Percentiles rank a stretch among this genome's conserved stretches.
phyloP scores from a whole-genome alignment of 495 filamentous ascomycete species.

The Amphirosellinia nigrospora region DNA sequence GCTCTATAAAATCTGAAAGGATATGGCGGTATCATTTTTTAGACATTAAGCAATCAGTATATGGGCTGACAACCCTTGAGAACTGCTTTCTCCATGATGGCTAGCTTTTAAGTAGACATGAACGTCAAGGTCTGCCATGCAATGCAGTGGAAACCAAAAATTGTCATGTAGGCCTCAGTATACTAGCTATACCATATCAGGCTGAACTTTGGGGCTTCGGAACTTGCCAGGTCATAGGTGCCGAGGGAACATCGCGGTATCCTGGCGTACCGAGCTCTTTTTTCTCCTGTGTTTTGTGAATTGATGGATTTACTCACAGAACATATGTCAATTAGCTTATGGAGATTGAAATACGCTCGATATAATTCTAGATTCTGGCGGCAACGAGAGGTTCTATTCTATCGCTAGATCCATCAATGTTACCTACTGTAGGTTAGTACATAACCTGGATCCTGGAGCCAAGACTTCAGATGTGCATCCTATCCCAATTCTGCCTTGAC shows the following conservation, averaged over 20 bases:
- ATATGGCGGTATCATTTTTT: conserved; percentile 7
- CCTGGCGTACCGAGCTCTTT: background rate
- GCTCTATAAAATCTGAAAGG: background rate
- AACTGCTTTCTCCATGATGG: background rate
- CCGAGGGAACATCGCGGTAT: background rate
- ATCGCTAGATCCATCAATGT: no score
- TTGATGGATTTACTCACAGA: background rate
- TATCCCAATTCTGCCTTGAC: background rate
- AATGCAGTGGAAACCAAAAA: conserved; percentile 12
- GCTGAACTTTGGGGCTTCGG: background rate
- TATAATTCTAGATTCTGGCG: background rate
- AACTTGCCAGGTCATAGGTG: background rate
- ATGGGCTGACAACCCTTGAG: background rate
- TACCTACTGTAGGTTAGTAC: background rate
- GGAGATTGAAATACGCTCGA: background rate
- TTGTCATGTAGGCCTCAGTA: background rate
- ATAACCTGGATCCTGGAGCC: background rate
- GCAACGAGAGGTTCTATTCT: background rate
- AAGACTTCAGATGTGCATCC: background rate
- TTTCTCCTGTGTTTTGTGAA: background rate
- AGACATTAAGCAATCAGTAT: background rate
- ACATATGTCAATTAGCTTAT: background rate
- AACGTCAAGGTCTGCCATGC: conserved; percentile 17
- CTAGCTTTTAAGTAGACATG: background rate
- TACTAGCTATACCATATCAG: conserved; percentile 5